A percentile compares a stretch with the other conserved stretches of the same genome.
These are phyloP conservation scores for Triticum aestivum DNA, from an alignment of 176 grass and related monocot genomes.

Conservation along the genomic window DNA sequence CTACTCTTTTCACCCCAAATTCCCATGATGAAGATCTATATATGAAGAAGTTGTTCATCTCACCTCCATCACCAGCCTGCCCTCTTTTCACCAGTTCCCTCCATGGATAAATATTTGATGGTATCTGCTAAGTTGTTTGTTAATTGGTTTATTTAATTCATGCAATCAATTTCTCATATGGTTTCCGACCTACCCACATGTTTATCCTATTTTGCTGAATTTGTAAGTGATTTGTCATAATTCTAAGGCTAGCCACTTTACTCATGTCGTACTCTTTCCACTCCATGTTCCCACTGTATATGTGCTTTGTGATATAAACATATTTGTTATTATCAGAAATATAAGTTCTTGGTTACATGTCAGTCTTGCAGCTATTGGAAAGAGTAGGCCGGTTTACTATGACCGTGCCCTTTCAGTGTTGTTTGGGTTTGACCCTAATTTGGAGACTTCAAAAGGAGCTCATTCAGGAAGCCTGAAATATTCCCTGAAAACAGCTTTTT, in stretches of 20 bases:
- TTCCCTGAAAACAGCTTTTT: constrained; percentile 63
- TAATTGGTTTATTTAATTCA: not conserved
- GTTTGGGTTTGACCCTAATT: constrained; percentile 73
- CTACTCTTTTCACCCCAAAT: constrained; percentile 21
- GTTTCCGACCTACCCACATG: not conserved
- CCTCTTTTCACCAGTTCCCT: not conserved
- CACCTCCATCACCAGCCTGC: not conserved
- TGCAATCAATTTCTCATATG: not conserved
- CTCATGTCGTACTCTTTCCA: constrained; percentile 14
- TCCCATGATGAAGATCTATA: not conserved
- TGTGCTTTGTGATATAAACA: constrained; percentile 8
- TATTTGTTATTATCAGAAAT: constrained; percentile 18
- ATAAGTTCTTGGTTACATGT: constrained; percentile 39
- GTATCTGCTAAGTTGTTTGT: not conserved
- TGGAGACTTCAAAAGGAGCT: constrained; percentile 49
- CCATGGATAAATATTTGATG: not conserved
- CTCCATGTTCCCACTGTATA: not conserved
- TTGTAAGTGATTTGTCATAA: constrained; percentile 2
- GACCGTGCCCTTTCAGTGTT: constrained; percentile 58
- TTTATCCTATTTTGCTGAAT: constrained; percentile 32
- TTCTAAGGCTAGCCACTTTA: not conserved
- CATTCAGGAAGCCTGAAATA: constrained; percentile 84
- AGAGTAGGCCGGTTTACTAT: constrained; percentile 67
- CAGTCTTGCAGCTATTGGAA: constrained; percentile 93
- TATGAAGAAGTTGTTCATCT: not conserved